Evolutionary conservation across 2,329 filamentous ascomycete genomes (phyloP).

Genomic region (Colletotrichum cordylinicola): DNA sequence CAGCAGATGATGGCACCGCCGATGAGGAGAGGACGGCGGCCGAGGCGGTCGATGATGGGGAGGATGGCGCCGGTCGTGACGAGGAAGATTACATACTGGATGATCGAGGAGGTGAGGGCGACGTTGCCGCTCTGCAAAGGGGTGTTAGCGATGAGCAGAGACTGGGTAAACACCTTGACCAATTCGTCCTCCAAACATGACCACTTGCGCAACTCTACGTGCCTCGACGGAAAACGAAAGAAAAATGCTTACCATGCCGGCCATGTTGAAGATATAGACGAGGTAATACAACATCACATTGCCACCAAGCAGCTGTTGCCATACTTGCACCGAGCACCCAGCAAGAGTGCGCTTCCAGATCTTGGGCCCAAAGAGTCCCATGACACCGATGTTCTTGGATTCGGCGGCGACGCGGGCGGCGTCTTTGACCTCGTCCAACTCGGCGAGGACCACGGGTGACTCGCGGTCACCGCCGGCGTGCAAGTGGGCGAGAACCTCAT

Average conservation of each 20-base stretch:
- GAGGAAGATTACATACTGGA: conserved; percentile 62
- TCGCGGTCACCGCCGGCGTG: conserved; percentile 61
- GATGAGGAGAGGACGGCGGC: conserved; percentile 52
- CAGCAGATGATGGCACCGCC: conserved; percentile 50
- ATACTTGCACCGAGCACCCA: conserved; percentile 59
- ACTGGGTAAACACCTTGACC: no score
- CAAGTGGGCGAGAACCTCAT: conserved; percentile 38
- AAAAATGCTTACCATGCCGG: conserved; percentile 43
- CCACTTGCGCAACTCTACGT: no score
- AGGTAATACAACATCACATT: conserved; percentile 67
- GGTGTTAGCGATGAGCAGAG: background rate
- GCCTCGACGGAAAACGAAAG: no score
- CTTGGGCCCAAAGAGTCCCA: conserved; percentile 49
- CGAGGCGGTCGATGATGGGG: conserved; percentile 54
- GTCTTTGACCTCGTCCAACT: conserved; percentile 59
- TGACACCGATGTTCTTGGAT: conserved; percentile 41
- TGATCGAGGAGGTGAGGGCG: conserved; percentile 54
- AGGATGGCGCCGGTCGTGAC: conserved; percentile 56
- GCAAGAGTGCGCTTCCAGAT: conserved; percentile 59
- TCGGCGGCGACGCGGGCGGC: conserved; percentile 42
- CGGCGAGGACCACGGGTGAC: conserved; percentile 61
- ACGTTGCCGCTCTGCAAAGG: conserved; percentile 25
- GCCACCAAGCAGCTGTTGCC: conserved; percentile 62
- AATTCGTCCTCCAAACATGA: no score
- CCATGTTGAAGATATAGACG: conserved; percentile 68